A percentile compares a stretch with the other conserved stretches of the same genome.
Conservation (phyloP, 305 asterid genomes). For the Andrographis paniculata region DNA sequence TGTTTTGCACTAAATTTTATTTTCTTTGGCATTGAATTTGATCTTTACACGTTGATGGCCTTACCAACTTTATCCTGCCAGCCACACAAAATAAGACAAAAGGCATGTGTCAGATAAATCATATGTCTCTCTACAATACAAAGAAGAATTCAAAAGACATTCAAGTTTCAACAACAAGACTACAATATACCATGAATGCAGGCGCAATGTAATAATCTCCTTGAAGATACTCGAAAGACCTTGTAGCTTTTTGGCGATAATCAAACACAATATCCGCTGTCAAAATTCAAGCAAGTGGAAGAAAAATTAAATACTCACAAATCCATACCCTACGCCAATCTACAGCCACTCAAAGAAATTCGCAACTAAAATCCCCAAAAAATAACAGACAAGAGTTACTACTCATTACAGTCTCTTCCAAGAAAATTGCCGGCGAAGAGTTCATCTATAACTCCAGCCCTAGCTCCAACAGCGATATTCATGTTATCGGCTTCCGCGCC, state of each 20-base stretch:
- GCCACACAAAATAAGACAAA: constrained; percentile 10
- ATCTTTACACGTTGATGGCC: constrained; percentile 24
- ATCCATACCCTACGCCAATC: constrained; percentile 3
- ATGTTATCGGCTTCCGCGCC: constrained; percentile 90
- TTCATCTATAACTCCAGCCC: constrained; percentile 80
- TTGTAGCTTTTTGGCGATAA: constrained; percentile 80
- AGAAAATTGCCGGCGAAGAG: constrained; percentile 89
- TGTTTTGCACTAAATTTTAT: constrained; percentile 7
- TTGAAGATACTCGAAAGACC: constrained; percentile 82
- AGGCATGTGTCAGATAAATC: constrained; percentile 6
- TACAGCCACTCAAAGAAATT: not conserved
- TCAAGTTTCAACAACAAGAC: not conserved
- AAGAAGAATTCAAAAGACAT: not conserved
- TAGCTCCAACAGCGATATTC: constrained; percentile 92
- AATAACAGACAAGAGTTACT: not conserved
- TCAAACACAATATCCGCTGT: constrained; percentile 96
- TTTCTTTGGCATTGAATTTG: constrained; percentile 11
- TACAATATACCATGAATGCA: constrained; percentile 48
- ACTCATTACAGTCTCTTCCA: constrained; percentile 73
- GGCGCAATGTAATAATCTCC: constrained; percentile 94
- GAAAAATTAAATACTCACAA: constrained; percentile 5
- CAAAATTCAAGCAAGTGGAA: constrained; percentile 10
- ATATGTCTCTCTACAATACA: not conserved
- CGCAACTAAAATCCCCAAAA: not conserved
- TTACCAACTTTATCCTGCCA: constrained; percentile 96